Base-by-base conservation (phyloP, 2,329 filamentous ascomycete species). In the Gnomoniopsis smithogilvyi region DNA sequence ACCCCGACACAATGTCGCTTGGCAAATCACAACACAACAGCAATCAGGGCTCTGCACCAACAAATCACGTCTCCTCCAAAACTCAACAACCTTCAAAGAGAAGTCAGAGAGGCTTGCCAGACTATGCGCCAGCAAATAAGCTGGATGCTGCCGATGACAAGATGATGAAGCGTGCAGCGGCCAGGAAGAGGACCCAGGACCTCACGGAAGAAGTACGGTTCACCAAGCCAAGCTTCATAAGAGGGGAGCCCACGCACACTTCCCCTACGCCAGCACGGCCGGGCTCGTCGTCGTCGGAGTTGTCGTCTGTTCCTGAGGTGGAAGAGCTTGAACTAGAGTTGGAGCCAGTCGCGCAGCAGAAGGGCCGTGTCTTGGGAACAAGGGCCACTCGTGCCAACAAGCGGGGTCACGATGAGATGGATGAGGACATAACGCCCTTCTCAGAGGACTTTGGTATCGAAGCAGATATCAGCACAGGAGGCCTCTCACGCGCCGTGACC, bases 401-500 rank as follows among this genome's bases (percentile, higher is more conserved):
- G 77, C 74, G 82, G 58, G 72, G 79, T 30, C 73, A 80, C 69
- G 82, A 86, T 63, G 82, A 85, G 60, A 69, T 77, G 17, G 83
- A 86, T 56, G 76, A 78, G 51, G 73, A 76, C 60, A 74, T 75
- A 59, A 86, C 84, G 50, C 83, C 84, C 2, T 78, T 78, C 17
- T 71, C 78, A 17, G 74, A 78, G 54, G 78, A 77, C 49, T 79
- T 82, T 65, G 74, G 77, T 56, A 73, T 74, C n/a, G 78, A 81
- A 48, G 72, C 67, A 70, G 78, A 73, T 70, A 78, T 70, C 62
- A 77, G 67, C 36, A 80, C 78, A n/a, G 69, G 73, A 14, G 73
- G 77, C 50, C 79, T 75, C 64, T 88, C 85, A 34, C 82, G 86
- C 64, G 83, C 84, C 58, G 82, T 78, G 57, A 89, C 86, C 34